phyloP scores from a whole-genome alignment of 805 yeast species.

The Lipomyces lipofer region DNA sequence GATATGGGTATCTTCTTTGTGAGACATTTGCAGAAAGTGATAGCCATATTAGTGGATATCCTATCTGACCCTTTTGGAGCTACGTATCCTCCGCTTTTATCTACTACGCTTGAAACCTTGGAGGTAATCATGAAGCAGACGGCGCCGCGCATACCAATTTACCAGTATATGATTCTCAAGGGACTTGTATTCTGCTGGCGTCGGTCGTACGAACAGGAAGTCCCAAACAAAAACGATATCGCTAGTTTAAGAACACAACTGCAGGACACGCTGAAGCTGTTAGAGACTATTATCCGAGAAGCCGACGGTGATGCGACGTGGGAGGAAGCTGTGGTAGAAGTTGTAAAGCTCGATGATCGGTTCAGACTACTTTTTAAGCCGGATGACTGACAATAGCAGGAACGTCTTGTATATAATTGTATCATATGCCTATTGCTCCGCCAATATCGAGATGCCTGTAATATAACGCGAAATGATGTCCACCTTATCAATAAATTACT shows the following conservation, averaged over 20 bases:
- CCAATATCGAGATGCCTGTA: no score
- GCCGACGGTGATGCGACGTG: no score
- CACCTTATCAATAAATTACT: no score
- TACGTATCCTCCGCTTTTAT: conserved; percentile 22
- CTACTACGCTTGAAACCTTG: conserved; percentile 9
- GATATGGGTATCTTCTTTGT: conserved; percentile 15
- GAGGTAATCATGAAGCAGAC: conserved; percentile 5
- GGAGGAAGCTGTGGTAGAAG: not conserved
- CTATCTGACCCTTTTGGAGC: conserved; percentile 27
- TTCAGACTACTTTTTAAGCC: not conserved
- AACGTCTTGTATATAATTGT: no score
- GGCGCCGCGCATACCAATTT: conserved; percentile 7
- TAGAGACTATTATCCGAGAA: no score
- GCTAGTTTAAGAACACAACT: no score
- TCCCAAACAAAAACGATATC: no score
- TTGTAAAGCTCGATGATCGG: not conserved
- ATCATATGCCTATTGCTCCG: no score
- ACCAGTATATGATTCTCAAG: conserved; percentile 16
- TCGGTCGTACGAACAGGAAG: conserved; percentile 6
- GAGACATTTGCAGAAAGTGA: conserved; percentile 13
- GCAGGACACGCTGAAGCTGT: no score
- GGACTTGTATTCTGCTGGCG: conserved; percentile 26
- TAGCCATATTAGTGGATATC: conserved; percentile 8
- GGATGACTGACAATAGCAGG: no score
- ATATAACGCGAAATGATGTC: no score